Evolutionary conservation across 1,139 yeast genomes (phyloP).

Genomic region (Pichia sp.): DNA sequence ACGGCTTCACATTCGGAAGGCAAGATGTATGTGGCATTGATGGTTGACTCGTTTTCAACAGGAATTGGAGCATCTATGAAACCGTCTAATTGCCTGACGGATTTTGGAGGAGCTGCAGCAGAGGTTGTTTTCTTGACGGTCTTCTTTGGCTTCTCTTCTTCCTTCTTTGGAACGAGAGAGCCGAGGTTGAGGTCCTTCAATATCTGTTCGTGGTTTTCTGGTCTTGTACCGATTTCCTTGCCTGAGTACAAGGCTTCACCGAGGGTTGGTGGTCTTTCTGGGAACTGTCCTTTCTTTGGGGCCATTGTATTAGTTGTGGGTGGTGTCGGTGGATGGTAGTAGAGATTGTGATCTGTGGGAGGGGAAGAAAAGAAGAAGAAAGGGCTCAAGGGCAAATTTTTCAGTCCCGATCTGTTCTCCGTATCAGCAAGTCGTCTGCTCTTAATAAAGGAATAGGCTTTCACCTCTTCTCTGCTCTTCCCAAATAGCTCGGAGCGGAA

Average conservation of each 20-base stretch:
- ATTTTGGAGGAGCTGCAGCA: not conserved
- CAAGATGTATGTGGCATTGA: conserved; percentile 42
- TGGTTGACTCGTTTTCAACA: conserved; percentile 46
- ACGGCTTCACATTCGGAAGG: conserved; percentile 64
- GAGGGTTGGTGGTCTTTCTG: conserved; percentile 21
- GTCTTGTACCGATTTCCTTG: conserved; percentile 16
- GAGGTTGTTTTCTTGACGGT: not conserved
- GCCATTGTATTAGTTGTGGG: conserved; percentile 3
- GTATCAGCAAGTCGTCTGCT: too few species aligned
- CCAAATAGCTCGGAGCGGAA: too few species aligned
- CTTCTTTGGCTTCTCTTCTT: conserved; percentile 1
- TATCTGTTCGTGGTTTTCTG: conserved; percentile 14
- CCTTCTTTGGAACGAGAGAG: not conserved
- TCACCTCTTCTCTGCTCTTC: too few species aligned
- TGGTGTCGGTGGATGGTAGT: not conserved
- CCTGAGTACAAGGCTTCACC: conserved; percentile 17
- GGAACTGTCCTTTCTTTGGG: conserved; percentile 19
- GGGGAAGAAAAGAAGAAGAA: too few species aligned
- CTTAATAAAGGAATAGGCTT: not conserved
- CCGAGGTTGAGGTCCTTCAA: conserved; percentile 9
- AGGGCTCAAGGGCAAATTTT: not conserved
- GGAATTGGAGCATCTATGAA: conserved; percentile 43
- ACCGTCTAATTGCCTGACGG: conserved; percentile 14
- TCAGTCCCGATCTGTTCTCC: not conserved
- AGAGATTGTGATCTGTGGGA: too few species aligned